Conservation (phyloP, 1,284 basidiomycete species). For the Melampsora larici-populina region DNA sequence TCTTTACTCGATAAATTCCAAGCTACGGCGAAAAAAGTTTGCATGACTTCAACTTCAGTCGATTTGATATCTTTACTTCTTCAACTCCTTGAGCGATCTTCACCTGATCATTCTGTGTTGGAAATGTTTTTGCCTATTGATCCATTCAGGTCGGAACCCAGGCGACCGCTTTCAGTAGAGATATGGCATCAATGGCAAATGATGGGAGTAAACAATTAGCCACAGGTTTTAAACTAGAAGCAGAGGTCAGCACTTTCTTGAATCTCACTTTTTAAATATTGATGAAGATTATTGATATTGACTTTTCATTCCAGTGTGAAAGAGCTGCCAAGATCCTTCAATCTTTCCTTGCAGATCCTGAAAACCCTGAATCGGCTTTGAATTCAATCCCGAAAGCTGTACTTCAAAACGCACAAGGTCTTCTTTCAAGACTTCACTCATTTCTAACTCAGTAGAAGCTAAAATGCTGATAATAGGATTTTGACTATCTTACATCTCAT, state of each 20-base stretch:
- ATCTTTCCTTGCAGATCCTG: slow-evolving; percentile 71
- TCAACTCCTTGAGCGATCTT: not conserved
- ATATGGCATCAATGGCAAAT: slow-evolving; percentile 36
- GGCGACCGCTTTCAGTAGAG: slow-evolving; percentile 38
- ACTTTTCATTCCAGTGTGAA: slow-evolving; percentile 2
- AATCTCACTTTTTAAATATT: slow-evolving; percentile 5
- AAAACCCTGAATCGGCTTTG: slow-evolving; percentile 80
- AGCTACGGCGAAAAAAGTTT: slow-evolving; percentile 31
- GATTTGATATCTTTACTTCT: not conserved
- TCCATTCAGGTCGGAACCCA: slow-evolving; percentile 28
- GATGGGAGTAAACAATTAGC: slow-evolving; percentile 35
- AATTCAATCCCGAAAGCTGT: slow-evolving; percentile 95
- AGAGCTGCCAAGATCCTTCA: slow-evolving; percentile 32
- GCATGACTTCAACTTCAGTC: not conserved
- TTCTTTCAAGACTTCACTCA: not conserved
- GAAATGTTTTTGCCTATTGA: not conserved
- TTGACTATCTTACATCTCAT: not conserved
- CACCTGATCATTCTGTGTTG: no score
- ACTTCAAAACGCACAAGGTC: slow-evolving; percentile 71
- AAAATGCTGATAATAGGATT: not conserved
- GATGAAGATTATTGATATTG: not conserved
- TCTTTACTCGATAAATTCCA: slow-evolving; percentile 37
- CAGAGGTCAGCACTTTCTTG: slow-evolving; percentile 22
- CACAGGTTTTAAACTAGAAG: slow-evolving; percentile 38
- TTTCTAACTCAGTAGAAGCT: no score